Evolutionary conservation across 441 rosid species (phyloP), one percentile per base, ranked within the genome.

Genomic region (Adansonia rubrostipa): DNA sequence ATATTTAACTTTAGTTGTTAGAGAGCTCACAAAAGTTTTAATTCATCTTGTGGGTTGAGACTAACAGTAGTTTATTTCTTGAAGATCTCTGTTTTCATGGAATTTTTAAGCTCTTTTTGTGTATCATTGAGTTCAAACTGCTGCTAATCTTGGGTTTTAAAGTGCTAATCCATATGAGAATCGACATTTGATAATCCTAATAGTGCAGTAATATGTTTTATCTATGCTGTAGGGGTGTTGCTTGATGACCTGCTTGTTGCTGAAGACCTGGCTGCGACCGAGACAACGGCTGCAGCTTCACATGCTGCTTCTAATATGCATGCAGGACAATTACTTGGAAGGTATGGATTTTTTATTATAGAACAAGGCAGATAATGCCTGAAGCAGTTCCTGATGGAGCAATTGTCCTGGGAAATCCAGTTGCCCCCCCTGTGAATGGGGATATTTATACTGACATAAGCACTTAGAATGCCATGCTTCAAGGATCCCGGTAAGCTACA

Each of bases 221-320:
- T 57, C 11, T 77, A 40, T 84, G 79, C 79, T 81, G 61, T 80
- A 94, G 99, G 99, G 71, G 98, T 93, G 80, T 82, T 96, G 86
- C 97, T 96, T 78, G 99, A 96, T 90, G 99, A 96, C 87, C 87
- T 96, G 65, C 93, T 96, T 87, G 92, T 87, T 57, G 93, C 98
- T 79, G 98, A 94, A 85, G 99, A 96, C 85, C 88, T 90, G 73
- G 92, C 96, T 77, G 95, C 98, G 54, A 97, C 97, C 14, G 99
- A 94, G 82, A 92, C 97, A 42, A 93, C 98, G 24, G 76, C 83
- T 69, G 94, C 97, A 79, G 98, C 97, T 73, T 94, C 98, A 73
- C 98, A 90, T 84, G 97, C 97, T 75, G 89, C 95, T 76, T 85
- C 97, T 74, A 92, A 83, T 87, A 72, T 83, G 17, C 87, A 84